Evolutionary conservation across 1,139 yeast genomes (phyloP).

Genomic region (Zygoascus meyerae): DNA sequence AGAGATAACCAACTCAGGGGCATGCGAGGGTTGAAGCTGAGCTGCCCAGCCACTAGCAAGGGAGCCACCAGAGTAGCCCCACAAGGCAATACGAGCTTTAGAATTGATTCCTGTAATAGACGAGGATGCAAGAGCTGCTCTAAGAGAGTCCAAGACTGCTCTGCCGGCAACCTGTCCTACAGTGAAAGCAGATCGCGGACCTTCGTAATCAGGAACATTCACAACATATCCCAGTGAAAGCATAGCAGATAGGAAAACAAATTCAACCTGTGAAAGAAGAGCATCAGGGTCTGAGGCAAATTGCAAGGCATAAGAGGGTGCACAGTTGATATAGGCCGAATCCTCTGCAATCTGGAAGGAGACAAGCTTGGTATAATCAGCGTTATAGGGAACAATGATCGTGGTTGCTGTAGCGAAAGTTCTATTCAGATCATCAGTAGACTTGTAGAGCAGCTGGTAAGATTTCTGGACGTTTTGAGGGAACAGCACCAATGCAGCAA

Average conservation of each 20-base stretch:
- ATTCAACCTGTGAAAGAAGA: slow-evolving; percentile 6
- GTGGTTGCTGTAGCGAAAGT: slow-evolving; percentile 26
- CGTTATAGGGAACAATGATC: slow-evolving; percentile 25
- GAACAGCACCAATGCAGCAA: slow-evolving; percentile 8
- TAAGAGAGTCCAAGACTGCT: slow-evolving; percentile 25
- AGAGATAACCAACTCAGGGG: slow-evolving; percentile 24
- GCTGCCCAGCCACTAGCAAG: slow-evolving; percentile 30
- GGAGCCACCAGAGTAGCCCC: slow-evolving; percentile 32
- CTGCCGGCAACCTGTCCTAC: slow-evolving; percentile 25
- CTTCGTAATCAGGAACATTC: slow-evolving; percentile 28
- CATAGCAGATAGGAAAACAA: slow-evolving; percentile 11
- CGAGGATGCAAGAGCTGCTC: slow-evolving; percentile 21
- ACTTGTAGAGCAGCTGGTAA: slow-evolving; percentile 23
- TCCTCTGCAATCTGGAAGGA: slow-evolving; percentile 31
- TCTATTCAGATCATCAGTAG: slow-evolving; percentile 20
- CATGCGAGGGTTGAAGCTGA: slow-evolving; percentile 24
- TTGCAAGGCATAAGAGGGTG: slow-evolving; percentile 27
- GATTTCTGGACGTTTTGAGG: slow-evolving; percentile 14
- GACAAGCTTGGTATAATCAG: slow-evolving; percentile 19
- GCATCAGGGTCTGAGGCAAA: slow-evolving; percentile 3
- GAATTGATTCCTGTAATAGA: slow-evolving; percentile 17
- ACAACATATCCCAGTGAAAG: slow-evolving; percentile 18
- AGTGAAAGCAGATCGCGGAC: slow-evolving; percentile 23
- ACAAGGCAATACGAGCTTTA: slow-evolving; percentile 16
- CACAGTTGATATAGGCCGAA: slow-evolving; percentile 24